Evolutionary conservation across 257 asterid species (phyloP).

Genomic region (Fraxinus quadrangulata): DNA sequence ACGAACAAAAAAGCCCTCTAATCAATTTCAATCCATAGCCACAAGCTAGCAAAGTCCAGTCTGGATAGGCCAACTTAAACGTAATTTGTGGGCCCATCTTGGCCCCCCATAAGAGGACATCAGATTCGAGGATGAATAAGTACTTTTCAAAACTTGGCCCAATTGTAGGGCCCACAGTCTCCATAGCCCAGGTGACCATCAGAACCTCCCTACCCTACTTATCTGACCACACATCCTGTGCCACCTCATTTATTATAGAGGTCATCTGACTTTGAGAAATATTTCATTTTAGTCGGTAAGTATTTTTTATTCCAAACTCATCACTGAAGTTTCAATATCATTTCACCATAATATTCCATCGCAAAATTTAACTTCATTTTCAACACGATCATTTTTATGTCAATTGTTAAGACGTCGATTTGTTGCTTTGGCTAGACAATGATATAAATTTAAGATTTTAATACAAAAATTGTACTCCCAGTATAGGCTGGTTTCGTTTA

Average conservation of each 20-base stretch:
- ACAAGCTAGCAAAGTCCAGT: background rate
- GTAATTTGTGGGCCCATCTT: background rate
- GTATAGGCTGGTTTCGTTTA: no score
- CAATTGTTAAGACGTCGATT: no score
- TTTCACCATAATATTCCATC: background rate
- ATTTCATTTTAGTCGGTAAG: background rate
- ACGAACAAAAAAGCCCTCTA: background rate
- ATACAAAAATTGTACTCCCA: no score
- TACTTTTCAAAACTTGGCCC: background rate
- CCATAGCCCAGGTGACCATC: slow-evolving; percentile 7
- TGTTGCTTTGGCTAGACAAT: no score
- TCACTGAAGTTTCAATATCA: background rate
- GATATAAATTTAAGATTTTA: no score
- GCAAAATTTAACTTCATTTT: background rate
- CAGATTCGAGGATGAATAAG: background rate
- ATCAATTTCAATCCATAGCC: background rate
- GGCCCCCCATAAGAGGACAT: background rate
- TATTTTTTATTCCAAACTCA: background rate
- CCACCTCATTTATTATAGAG: slow-evolving; percentile 24
- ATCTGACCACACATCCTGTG: slow-evolving; percentile 2
- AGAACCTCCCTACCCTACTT: background rate
- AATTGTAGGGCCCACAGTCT: background rate
- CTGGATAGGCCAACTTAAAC: background rate
- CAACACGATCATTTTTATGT: no score
- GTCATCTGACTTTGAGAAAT: background rate